Conservation (phyloP, 331 rosid species). For the Erythrophleum ivorense region DNA sequence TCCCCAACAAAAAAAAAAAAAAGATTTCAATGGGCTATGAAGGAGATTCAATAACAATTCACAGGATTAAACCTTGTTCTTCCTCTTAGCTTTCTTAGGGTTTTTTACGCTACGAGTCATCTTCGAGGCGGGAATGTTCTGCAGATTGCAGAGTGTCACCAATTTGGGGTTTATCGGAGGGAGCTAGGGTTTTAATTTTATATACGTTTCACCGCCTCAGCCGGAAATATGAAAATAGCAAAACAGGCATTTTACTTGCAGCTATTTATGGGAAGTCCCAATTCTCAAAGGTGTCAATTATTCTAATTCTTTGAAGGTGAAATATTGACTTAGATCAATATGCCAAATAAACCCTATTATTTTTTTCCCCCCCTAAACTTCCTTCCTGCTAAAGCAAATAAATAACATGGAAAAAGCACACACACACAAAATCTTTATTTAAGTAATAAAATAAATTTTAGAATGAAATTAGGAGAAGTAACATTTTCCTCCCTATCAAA, state of each 20-base stretch:
- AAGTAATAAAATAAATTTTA: no score
- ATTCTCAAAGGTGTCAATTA: no score
- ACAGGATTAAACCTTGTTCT: conserved; percentile 63
- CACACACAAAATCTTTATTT: no score
- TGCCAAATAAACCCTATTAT: not conserved
- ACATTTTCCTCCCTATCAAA: no score
- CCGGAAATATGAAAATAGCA: no score
- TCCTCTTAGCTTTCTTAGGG: conserved; percentile 73
- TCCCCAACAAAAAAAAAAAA: not conserved
- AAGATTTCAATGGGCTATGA: not conserved
- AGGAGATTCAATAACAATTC: not conserved
- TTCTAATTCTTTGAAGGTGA: no score
- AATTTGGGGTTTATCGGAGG: not conserved
- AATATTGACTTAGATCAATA: not conserved
- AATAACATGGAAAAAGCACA: no score
- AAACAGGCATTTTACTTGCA: no score
- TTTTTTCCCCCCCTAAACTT: no score
- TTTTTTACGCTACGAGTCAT: conserved; percentile 86
- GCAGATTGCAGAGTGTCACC: not conserved
- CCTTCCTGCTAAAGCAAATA: no score
- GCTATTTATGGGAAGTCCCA: not conserved
- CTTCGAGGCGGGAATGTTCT: not conserved
- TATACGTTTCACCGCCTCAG: no score
- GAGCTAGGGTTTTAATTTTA: not conserved
- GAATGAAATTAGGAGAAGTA: no score